These are phyloP conservation scores for Inga oerstediana DNA, from an alignment of 306 rosid species.

Conservation along the genomic window DNA sequence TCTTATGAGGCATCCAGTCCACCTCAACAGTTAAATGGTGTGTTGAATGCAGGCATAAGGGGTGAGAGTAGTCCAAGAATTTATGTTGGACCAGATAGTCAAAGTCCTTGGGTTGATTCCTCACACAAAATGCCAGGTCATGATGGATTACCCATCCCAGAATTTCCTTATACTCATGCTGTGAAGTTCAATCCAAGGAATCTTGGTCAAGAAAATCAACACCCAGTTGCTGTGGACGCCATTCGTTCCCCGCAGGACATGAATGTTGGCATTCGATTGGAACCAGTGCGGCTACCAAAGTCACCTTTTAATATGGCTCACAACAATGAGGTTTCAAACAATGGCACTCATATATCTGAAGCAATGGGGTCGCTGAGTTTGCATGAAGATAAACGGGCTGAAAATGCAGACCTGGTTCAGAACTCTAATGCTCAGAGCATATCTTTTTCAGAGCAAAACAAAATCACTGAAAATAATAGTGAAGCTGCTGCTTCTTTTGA, in stretches of 20 bases:
- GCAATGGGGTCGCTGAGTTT: constrained; percentile 43
- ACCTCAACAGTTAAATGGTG: constrained; percentile 59
- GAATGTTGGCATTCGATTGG: constrained; percentile 33
- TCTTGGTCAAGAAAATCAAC: constrained; percentile 58
- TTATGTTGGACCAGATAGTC: constrained; percentile 61
- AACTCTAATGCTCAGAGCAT: constrained; percentile 38
- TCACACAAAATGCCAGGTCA: constrained; percentile 60
- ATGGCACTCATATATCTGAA: constrained; percentile 33
- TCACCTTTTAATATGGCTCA: constrained; percentile 44
- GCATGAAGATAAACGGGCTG: constrained; percentile 42
- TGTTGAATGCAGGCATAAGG: constrained; percentile 62
- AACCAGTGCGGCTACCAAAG: constrained; percentile 43
- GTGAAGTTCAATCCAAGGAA: constrained; percentile 47
- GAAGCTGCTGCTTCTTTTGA: constrained; percentile 41
- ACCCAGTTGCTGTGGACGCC: constrained; percentile 37
- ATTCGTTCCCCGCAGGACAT: constrained; percentile 45
- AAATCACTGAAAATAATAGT: constrained; percentile 36
- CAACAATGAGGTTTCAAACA: constrained; percentile 41
- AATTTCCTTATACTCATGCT: constrained; percentile 55
- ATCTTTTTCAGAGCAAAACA: constrained; percentile 43
- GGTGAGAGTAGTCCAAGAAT: constrained; percentile 72
- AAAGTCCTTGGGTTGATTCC: constrained; percentile 69
- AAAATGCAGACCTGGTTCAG: constrained; percentile 39
- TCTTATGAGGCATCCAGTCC: constrained; percentile 62
- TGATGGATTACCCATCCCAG: constrained; percentile 60